Percentiles rank a stretch among this genome's conserved stretches.
Evolutionary conservation across 768 basidiomycete genomes (phyloP).

Genomic region (Mycena kentingensis): DNA sequence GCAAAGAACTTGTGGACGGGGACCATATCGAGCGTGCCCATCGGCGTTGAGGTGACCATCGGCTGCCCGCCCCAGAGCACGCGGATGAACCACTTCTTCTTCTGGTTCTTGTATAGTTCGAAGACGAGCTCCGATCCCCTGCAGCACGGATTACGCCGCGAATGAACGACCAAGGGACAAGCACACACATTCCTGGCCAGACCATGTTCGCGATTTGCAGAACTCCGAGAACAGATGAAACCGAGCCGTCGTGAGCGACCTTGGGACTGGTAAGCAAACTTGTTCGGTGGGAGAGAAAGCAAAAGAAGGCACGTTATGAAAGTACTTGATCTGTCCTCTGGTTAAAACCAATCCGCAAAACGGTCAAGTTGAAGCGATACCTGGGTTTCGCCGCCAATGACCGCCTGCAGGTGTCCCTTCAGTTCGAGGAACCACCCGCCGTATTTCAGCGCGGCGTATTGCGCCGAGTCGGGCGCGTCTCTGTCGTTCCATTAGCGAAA

Average conservation of each 20-base stretch:
- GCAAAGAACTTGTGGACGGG: conserved; percentile 42
- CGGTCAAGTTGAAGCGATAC: conserved; percentile 22
- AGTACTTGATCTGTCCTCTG: conserved; percentile 37
- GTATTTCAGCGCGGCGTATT: conserved; percentile 46
- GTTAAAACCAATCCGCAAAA: conserved; percentile 13
- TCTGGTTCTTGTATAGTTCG: conserved; percentile 41
- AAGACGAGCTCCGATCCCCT: conserved; percentile 54
- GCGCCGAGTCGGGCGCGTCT: conserved; percentile 45
- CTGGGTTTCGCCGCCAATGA: conserved; percentile 38
- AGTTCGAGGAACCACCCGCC: conserved; percentile 52
- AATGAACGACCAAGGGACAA: neutral
- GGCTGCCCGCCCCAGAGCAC: conserved; percentile 54
- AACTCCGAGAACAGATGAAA: conserved; percentile 50
- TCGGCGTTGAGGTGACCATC: conserved; percentile 48
- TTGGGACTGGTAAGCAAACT: conserved; percentile 13
- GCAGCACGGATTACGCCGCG: neutral
- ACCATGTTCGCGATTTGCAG: conserved; percentile 52
- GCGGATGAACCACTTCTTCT: conserved; percentile 39
- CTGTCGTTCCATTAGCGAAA: neutral
- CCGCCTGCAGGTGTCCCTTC: conserved; percentile 40
- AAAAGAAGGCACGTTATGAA: conserved; percentile 39
- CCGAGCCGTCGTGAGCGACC: conserved; percentile 54
- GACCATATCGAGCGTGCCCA: conserved; percentile 50
- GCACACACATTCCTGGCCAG: conserved; percentile 53
- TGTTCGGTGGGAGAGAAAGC: neutral